A percentile compares a stretch with the other conserved stretches of the same genome.
Conservation (phyloP, 441 rosid species). For the Erodium moschatum region DNA sequence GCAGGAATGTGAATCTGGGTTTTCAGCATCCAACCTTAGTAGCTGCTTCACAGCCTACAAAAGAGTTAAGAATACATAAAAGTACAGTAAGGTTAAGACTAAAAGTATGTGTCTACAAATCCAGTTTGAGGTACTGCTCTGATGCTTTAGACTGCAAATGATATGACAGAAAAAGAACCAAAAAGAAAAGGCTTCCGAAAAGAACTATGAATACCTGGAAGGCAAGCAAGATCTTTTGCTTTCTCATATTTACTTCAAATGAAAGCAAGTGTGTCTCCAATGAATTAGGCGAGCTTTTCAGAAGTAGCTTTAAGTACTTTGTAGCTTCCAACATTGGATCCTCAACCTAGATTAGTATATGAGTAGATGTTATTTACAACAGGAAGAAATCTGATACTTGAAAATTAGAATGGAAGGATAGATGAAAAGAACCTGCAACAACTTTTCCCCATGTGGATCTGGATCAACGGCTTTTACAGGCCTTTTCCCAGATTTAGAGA, state of each 20-base stretch:
- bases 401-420: slow-evolving; percentile 2
- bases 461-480: slow-evolving; percentile 87
- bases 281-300: slow-evolving; percentile 71
- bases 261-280: slow-evolving; percentile 93
- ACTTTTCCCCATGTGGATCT: slow-evolving; percentile 89
- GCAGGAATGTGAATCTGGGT: slow-evolving; percentile 86
- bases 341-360: slow-evolving; percentile 49
- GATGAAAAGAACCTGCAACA: slow-evolving; percentile 64
- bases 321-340: slow-evolving; percentile 88
- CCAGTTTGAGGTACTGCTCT: not conserved
- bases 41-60: slow-evolving; percentile 82
- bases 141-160: not conserved
- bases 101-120: not conserved
- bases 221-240: slow-evolving; percentile 80
- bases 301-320: slow-evolving; percentile 89
- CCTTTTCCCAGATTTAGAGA: slow-evolving; percentile 82
- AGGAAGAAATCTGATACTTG: slow-evolving; percentile 11
- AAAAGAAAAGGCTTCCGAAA: not conserved
- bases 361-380: slow-evolving; percentile 11
- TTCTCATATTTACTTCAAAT: slow-evolving; percentile 93
- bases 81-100: too few relatives aligned
- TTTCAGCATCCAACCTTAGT: slow-evolving; percentile 77
- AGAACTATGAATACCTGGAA: slow-evolving; percentile 54
- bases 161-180: too few relatives aligned
- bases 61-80: too few relatives aligned